A percentile compares a stretch with the other conserved stretches of the same genome.
These are phyloP conservation scores for Fraxinus quadrangulata DNA, from an alignment of 257 asterid species.

Conservation along the genomic window DNA sequence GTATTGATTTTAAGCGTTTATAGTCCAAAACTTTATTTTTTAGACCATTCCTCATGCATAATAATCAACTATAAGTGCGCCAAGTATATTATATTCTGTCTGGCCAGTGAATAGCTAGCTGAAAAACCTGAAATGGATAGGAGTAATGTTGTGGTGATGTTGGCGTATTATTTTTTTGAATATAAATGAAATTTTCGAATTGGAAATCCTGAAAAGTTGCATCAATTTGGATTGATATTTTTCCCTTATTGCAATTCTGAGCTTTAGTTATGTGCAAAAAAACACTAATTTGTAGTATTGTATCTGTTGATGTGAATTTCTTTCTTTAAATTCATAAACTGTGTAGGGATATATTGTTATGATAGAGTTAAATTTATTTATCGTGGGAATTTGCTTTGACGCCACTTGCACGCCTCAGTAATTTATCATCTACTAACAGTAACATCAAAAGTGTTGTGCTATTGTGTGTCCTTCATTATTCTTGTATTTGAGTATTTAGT, in stretches of 20 bases:
- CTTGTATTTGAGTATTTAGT: neutral
- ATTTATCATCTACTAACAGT: neutral
- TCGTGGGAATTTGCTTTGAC: neutral
- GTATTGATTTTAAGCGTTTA: conserved; percentile 32
- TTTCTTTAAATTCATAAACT: neutral
- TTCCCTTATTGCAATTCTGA: neutral
- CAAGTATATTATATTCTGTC: neutral
- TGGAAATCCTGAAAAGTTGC: neutral
- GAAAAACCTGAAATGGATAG: neutral
- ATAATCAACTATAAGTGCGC: neutral
- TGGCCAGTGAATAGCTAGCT: neutral
- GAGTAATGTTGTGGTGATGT: neutral
- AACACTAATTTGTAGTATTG: neutral
- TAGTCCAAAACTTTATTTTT: conserved; percentile 4
- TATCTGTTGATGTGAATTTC: neutral
- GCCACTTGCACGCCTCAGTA: neutral
- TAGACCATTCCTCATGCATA: neutral
- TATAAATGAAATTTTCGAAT: neutral
- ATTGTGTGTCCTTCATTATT: neutral
- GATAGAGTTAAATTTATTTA: neutral
- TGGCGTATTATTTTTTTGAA: neutral
- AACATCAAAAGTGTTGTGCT: neutral
- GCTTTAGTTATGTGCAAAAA: neutral
- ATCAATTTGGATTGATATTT: neutral
- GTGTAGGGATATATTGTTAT: neutral